Evolutionary conservation across 306 rosid genomes (phyloP).

Genomic region (Ammopiptanthus mongolicus): DNA sequence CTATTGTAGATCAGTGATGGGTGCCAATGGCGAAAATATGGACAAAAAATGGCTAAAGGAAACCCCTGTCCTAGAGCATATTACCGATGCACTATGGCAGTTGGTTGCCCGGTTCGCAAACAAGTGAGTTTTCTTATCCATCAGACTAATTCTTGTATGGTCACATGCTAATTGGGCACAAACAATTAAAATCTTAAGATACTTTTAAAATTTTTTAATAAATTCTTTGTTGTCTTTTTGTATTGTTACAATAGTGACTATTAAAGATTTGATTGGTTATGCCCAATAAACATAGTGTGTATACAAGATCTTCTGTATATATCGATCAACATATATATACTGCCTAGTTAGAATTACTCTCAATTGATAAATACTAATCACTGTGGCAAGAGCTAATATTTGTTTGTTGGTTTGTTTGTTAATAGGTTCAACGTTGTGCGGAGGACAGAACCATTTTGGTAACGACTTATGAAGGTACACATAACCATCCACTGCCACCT

Average conservation of each 20-base stretch:
- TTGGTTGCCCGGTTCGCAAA: conserved; percentile 97
- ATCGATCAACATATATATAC: too few species aligned
- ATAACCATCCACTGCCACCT: conserved; percentile 95
- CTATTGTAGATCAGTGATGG: conserved; percentile 81
- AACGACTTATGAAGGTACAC: conserved; percentile 91
- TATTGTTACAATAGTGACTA: too few species aligned
- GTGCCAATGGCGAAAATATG: conserved; percentile 96
- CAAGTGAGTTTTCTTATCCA: conserved; percentile 47
- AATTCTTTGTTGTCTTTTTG: too few species aligned
- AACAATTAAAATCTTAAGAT: too few species aligned
- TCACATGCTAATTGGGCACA: too few species aligned
- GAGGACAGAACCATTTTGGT: conserved; percentile 76
- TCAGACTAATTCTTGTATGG: too few species aligned
- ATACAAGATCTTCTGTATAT: too few species aligned
- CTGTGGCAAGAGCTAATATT: neutral
- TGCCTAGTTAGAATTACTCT: neutral
- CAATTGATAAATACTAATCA: neutral
- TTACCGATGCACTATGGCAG: conserved; percentile 94
- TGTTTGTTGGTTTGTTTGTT: neutral
- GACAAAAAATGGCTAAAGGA: conserved; percentile 96
- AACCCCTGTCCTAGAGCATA: conserved; percentile 98
- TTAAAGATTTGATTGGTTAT: too few species aligned
- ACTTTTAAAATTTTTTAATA: too few species aligned
- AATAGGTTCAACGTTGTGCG: conserved; percentile 91
- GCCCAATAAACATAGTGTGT: too few species aligned